Percentiles rank a stretch among this genome's conserved stretches.
Evolutionary conservation across 2,329 filamentous ascomycete species (phyloP).

Genomic region (Sporothrix brasiliensis): DNA sequence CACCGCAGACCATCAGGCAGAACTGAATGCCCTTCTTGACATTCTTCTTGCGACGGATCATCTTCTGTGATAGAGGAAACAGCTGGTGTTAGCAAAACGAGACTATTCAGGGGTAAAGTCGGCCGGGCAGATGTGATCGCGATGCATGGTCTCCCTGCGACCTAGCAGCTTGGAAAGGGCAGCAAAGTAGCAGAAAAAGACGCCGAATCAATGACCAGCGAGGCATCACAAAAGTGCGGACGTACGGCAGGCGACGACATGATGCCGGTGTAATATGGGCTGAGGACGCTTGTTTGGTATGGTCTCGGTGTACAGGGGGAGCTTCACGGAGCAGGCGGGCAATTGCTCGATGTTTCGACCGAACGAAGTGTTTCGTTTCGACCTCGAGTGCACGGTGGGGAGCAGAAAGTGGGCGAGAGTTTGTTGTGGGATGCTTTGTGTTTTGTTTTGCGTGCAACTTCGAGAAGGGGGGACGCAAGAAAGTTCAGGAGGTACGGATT

Average conservation of each 20-base stretch:
- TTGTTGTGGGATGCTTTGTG: constrained; percentile 31
- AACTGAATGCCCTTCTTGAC: constrained; percentile 99
- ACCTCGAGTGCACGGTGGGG: constrained; percentile 27
- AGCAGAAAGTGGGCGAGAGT: constrained; percentile 26
- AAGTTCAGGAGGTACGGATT: constrained; percentile 32
- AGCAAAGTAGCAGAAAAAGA: background rate
- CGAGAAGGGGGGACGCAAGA: constrained; percentile 29
- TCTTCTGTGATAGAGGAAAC: constrained; percentile 61
- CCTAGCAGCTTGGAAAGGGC: background rate
- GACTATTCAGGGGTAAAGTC: constrained; percentile 19
- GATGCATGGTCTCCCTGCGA: background rate
- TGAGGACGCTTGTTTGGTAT: constrained; percentile 19
- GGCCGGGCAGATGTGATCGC: background rate
- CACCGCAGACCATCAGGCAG: constrained; percentile 99
- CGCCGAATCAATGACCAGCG: background rate
- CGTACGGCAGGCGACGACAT: constrained; percentile 45
- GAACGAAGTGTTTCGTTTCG: constrained; percentile 35
- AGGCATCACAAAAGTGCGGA: constrained; percentile 27
- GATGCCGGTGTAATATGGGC: constrained; percentile 32
- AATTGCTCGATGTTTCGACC: constrained; percentile 31
- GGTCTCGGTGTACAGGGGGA: constrained; percentile 14
- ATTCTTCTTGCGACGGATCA: constrained; percentile 99
- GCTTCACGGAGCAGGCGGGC: constrained; percentile 15
- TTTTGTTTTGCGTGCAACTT: constrained; percentile 32
- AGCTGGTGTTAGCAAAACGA: constrained; percentile 37